phyloP scores from a whole-genome alignment of 208 protist genomes.

The Perkinsela sp. region DNA sequence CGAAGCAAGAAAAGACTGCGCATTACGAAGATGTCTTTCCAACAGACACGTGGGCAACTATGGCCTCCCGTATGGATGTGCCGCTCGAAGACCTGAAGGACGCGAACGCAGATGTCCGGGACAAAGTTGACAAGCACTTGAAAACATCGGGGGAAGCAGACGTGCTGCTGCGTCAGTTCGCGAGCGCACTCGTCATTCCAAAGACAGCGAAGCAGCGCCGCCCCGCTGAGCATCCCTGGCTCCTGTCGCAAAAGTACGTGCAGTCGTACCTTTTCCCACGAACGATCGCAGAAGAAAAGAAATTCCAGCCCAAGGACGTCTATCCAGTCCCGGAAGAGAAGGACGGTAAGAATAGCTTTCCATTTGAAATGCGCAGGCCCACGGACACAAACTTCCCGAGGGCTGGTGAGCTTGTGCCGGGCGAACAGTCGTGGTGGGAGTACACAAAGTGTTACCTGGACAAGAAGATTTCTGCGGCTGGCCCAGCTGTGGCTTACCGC shows the following conservation, averaged over 20 bases:
- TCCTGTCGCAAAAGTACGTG: background rate
- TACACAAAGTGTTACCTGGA: slow-evolving; percentile 54
- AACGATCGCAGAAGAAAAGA: background rate
- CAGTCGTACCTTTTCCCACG: background rate
- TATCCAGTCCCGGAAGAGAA: background rate
- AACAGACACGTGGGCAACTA: slow-evolving; percentile 22
- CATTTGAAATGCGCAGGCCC: background rate
- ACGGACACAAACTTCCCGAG: background rate
- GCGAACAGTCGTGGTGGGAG: slow-evolving; percentile 15
- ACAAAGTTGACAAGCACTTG: background rate
- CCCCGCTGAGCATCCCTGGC: background rate
- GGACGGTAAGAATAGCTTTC: background rate
- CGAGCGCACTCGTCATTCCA: background rate
- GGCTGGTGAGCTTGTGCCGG: background rate
- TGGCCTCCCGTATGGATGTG: slow-evolving; percentile 22
- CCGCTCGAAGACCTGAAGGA: slow-evolving; percentile 12
- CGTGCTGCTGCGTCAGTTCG: background rate
- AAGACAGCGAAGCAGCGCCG: background rate
- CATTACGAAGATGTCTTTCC: background rate
- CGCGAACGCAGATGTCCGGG: slow-evolving; percentile 15
- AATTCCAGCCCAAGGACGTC: background rate
- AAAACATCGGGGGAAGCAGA: background rate
- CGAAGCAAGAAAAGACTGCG: background rate
- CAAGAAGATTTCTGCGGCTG: slow-evolving; percentile 23
- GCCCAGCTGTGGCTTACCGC: slow-evolving; percentile 30